Evolutionary conservation across 2,329 filamentous ascomycete species (phyloP).

Genomic region (Ceratocystis diversiconidia): DNA sequence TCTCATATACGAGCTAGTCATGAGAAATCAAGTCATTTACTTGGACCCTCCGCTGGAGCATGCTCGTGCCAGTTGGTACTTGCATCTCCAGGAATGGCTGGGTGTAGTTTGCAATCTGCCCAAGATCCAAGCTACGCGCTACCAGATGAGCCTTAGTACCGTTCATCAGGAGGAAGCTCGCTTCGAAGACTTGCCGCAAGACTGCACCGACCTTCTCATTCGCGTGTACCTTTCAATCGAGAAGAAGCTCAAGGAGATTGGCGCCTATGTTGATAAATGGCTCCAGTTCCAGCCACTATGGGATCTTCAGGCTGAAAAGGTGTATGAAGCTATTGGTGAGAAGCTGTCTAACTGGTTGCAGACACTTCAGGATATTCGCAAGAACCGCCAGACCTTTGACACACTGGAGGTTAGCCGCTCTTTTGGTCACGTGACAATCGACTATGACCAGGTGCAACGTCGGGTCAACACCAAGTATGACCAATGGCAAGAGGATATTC

Average conservation of each 20-base stretch:
- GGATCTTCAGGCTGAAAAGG: slow-evolving; percentile 92
- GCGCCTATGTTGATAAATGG: slow-evolving; percentile 91
- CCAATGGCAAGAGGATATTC: slow-evolving; percentile 96
- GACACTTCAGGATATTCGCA: slow-evolving; percentile 89
- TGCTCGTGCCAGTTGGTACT: slow-evolving; percentile 84
- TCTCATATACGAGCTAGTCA: slow-evolving; percentile 81
- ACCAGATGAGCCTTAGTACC: slow-evolving; percentile 73
- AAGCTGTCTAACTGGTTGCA: slow-evolving; percentile 88
- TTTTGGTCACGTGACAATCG: slow-evolving; percentile 88
- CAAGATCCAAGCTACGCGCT: slow-evolving; percentile 87
- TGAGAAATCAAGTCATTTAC: slow-evolving; percentile 96
- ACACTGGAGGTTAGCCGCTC: slow-evolving; percentile 85
- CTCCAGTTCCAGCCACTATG: slow-evolving; percentile 95
- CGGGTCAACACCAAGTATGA: slow-evolving; percentile 99
- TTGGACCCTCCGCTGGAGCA: slow-evolving; percentile 86
- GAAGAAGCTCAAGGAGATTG: slow-evolving; percentile 64
- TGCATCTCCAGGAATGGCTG: slow-evolving; percentile 85
- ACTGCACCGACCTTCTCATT: slow-evolving; percentile 65
- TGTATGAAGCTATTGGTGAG: slow-evolving; percentile 83
- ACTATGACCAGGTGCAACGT: slow-evolving; percentile 96
- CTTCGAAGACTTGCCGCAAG: slow-evolving; percentile 72
- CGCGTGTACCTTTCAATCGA: slow-evolving; percentile 75
- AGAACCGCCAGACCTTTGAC: slow-evolving; percentile 90
- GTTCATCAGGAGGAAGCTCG: slow-evolving; percentile 49
- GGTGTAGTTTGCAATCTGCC: slow-evolving; percentile 82